These are phyloP conservation scores for Exobasidium cylindrosporum DNA, from an alignment of 1,284 basidiomycete species.

Conservation along the genomic window DNA sequence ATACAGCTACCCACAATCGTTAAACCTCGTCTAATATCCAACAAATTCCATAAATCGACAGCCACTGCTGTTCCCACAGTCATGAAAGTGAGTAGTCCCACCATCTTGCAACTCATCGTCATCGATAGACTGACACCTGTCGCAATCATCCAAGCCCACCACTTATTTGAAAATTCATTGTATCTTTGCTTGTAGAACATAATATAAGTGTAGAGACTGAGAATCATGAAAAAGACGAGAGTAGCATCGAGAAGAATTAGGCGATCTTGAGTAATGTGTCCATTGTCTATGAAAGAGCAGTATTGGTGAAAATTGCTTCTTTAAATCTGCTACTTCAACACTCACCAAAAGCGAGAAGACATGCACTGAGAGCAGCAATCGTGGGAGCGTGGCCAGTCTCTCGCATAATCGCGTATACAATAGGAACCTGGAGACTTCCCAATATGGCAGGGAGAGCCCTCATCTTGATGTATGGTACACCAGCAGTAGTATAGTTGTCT, in stretches of 20 bases:
- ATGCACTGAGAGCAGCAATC: conserved; percentile 81
- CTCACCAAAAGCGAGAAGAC: conserved; percentile 68
- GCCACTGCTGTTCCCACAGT: conserved; percentile 86
- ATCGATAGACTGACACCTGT: conserved; percentile 92
- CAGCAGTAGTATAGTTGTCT: conserved; percentile 78
- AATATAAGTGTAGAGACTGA: conserved; percentile 91
- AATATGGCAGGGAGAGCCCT: conserved; percentile 85
- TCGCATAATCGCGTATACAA: conserved; percentile 96
- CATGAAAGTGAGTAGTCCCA: conserved; percentile 86
- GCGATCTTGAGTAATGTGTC: conserved; percentile 89
- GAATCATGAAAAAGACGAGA: conserved; percentile 90
- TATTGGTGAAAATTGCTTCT: not conserved
- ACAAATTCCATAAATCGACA: conserved; percentile 89
- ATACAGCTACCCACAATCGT: conserved; percentile 20
- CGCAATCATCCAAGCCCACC: conserved; percentile 91
- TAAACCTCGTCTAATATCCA: conserved; percentile 80
- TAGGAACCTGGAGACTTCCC: conserved; percentile 80
- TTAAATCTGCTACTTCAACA: not conserved
- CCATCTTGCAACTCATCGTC: conserved; percentile 97
- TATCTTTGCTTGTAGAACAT: conserved; percentile 94
- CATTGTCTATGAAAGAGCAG: conserved; percentile 69
- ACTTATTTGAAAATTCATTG: conserved; percentile 58
- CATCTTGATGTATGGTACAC: conserved; percentile 93
- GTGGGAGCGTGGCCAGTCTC: conserved; percentile 90
- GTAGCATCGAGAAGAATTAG: conserved; percentile 93